Evolutionary conservation across 1,139 yeast genomes (phyloP).

Genomic region (Hansenula sp.): DNA sequence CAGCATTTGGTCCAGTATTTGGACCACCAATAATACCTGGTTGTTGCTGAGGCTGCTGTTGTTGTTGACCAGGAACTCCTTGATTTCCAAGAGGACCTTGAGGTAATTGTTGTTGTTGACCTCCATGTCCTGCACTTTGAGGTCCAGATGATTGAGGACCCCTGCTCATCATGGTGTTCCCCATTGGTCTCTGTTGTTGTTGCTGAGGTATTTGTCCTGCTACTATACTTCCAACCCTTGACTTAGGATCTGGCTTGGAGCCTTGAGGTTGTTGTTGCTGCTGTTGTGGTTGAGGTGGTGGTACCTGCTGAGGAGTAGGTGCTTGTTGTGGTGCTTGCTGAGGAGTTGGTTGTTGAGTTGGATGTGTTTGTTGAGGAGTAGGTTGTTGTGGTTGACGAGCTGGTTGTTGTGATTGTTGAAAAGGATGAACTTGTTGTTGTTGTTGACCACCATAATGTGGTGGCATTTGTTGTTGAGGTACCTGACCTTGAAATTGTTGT

Average conservation of each 20-base stretch:
- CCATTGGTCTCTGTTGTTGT: slow-evolving; percentile 15
- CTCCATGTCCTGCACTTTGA: background rate
- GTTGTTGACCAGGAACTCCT: too few relatives aligned
- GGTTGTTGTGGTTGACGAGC: slow-evolving; percentile 6
- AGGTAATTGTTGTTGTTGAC: background rate
- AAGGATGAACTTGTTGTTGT: slow-evolving; percentile 5
- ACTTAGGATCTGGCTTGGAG: slow-evolving; percentile 3
- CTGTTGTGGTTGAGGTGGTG: slow-evolving; percentile 6
- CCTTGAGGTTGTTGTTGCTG: slow-evolving; percentile 7
- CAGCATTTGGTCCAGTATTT: slow-evolving; percentile 3
- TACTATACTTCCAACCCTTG: slow-evolving; percentile 2
- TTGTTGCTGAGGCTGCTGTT: background rate
- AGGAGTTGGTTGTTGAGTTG: slow-evolving; percentile 7
- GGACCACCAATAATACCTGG: slow-evolving; percentile 3
- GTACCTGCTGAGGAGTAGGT: slow-evolving; percentile 4
- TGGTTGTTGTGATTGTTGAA: slow-evolving; percentile 1
- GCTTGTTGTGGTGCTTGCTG: slow-evolving; percentile 10
- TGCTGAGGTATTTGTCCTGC: slow-evolving; percentile 7
- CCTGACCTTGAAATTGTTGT: slow-evolving; percentile 9
- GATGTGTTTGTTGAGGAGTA: slow-evolving; percentile 6
- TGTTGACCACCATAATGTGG: slow-evolving; percentile 4
- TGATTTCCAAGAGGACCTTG: slow-evolving; percentile 3
- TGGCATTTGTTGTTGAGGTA: slow-evolving; percentile 14
- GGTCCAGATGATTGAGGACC: background rate
- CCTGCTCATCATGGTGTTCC: background rate